Base-by-base conservation (phyloP, 805 yeast species). In the Cyberlindnera americana region DNA sequence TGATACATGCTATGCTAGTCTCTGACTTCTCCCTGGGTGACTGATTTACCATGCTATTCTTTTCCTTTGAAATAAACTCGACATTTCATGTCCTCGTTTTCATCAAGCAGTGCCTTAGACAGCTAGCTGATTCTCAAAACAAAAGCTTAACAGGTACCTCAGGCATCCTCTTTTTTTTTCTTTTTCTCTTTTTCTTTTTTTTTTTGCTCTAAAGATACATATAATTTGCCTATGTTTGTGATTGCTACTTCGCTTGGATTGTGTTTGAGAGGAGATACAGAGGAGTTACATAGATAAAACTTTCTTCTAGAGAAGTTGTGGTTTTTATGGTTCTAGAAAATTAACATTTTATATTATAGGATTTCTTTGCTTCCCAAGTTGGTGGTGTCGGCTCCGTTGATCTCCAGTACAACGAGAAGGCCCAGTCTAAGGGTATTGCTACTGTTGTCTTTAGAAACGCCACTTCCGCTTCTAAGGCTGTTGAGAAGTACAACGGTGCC, bases 341-440 rank as follows among this genome's bases (percentile, higher is more conserved):
- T 29, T 29, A 29, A 29, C 23, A 29, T 19, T 29, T 29, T 19
- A 13, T 31, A 31, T 28, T 41, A 36, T 72, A 89, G 95, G 95
- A 88, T 67, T 93, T 88, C 67, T 90, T 93, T 66, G 76, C 80
- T 56, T 72, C 83, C 45, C 88, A 85, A 67, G 77, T 93, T 51
- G 99, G 99, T 53, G 86, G 89, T 50, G 87, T 91, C 54, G 70
- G 68, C 51, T 72, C 74, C 48, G 82, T 85, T 61, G 69, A 77
- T 39, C 74, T 88, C 57, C 73, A 82, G 54, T 93, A 85, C 73
- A 88, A 87, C 61, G 87, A 82, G 65, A 80, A 75, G 61, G 99
- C 98, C 38, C 79, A 79, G 64, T 87, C 95, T 49, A 84, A 84
- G 48, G 99, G 99, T 66, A 77, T 81, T 69, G 96, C 95, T 48